Conservation (phyloP, 1,284 basidiomycete genomes). For the Apiotrichum veenhuisii region DNA sequence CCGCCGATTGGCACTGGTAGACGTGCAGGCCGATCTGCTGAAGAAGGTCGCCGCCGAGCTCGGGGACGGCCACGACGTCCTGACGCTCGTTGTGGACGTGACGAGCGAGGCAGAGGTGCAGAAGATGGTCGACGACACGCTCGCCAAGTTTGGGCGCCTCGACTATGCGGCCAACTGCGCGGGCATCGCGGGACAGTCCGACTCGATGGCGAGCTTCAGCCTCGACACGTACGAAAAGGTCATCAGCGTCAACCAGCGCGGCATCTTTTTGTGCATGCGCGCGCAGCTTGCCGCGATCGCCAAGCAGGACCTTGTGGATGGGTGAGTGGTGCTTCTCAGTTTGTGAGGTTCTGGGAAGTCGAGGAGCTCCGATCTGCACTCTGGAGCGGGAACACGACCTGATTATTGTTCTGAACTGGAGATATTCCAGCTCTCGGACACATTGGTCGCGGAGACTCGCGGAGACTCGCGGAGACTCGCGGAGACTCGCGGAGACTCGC, state of each 20-base stretch:
- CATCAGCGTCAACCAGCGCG: slow-evolving; percentile 11
- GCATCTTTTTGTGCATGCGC: slow-evolving; percentile 16
- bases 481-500: no score
- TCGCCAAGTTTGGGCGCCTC: slow-evolving; percentile 26
- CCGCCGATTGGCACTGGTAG: slow-evolving; percentile 3
- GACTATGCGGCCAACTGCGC: slow-evolving; percentile 40
- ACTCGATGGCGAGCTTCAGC: slow-evolving; percentile 10
- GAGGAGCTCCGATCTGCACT: no score
- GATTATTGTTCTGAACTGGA: no score
- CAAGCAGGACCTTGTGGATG: slow-evolving; percentile 9
- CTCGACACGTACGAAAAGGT: slow-evolving; percentile 28
- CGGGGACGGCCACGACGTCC: background rate
- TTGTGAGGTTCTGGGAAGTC: no score
- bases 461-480: no score
- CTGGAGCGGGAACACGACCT: no score
- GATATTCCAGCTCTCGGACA: no score
- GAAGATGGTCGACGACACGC: slow-evolving; percentile 2
- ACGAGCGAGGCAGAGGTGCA: slow-evolving; percentile 13
- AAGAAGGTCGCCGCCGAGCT: background rate
- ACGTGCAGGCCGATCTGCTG: slow-evolving; percentile 3
- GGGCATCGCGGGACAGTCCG: slow-evolving; percentile 21
- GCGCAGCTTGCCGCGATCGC: slow-evolving; percentile 15
- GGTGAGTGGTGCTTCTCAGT: background rate
- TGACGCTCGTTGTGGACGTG: slow-evolving; percentile 16
- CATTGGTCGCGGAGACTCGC: no score